Conservation (phyloP, 805 yeast species). For the Lipomyces starkeyi region DNA sequence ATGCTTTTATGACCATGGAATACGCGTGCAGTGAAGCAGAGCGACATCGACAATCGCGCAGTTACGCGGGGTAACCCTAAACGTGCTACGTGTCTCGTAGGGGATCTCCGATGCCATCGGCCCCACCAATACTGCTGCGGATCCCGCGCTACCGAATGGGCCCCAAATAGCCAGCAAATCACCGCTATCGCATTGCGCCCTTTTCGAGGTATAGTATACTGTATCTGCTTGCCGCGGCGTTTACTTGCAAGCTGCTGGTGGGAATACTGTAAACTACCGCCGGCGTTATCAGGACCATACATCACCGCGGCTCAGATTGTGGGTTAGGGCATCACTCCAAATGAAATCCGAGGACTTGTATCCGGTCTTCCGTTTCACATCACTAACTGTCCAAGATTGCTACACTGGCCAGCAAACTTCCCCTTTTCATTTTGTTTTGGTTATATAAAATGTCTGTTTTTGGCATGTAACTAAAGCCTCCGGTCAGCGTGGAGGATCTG, state of each 20-base stretch:
- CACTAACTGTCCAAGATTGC: too few relatives aligned
- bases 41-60: not conserved
- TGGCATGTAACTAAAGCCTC: too few relatives aligned
- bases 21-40: not conserved
- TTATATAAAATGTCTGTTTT: too few relatives aligned
- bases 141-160: not conserved
- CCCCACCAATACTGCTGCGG: not conserved
- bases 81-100: not conserved
- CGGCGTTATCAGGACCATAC: not conserved
- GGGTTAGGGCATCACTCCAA: not conserved
- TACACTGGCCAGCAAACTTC: too few relatives aligned
- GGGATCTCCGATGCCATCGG: not conserved
- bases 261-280: not conserved
- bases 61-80: not conserved
- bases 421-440: too few relatives aligned
- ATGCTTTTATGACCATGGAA: not conserved
- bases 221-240: not conserved
- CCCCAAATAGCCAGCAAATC: not conserved
- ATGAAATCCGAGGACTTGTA: too few relatives aligned
- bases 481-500: not conserved
- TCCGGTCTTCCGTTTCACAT: too few relatives aligned
- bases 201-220: not conserved
- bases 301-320: not conserved
- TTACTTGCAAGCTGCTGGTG: not conserved
- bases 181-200: not conserved